Evolutionary conservation across 345 rosid genomes (phyloP), one percentile per base, ranked within the genome.

Genomic region (Lenwebbia sp.): DNA sequence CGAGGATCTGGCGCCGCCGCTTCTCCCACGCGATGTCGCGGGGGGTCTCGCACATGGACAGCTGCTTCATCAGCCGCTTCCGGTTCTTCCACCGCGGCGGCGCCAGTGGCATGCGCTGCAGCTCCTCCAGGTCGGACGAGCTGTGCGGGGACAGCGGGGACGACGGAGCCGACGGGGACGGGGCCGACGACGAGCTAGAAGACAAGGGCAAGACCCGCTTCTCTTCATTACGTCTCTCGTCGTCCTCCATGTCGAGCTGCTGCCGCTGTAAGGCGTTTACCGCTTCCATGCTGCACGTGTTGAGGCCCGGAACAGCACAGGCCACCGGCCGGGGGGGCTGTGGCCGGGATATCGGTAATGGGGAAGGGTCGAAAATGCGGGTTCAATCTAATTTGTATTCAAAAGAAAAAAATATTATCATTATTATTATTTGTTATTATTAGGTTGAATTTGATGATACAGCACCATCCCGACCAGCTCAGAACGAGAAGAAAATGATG

Each of bases 21-120:
- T 85, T 89, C 86, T 92, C 94, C 94, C 94, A 92, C 14, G 92
- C 92, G 2, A 89, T 40, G 76, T 92, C 94, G 5, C 92, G 89
- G 13, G 90, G 86, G 5, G 91, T 90, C 89, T 90, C 92, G 65
- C 90, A 89, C 92, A 92, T 92, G 2, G 93, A 92, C 51, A 90
- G 87, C 85, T 90, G 94, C 87, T 92, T 92, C 55, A 91, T 88
- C 70, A 92, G 74, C 54, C 88, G 75, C 84, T 88, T 92, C 90
- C 86, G 84, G 86, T 75, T 90, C 53, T 85, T 85, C 88, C 78
- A 86, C 54, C 15, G 82, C 30, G 86, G 88, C 1, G 91, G 91
- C 10, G 86, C 88, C 76, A 89, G 82, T 15, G 89, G 88, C 92
- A 88, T 90, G n/a, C 30, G 60, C 87, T 89, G 84, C 83, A 89